Evolutionary conservation across 2,329 filamentous ascomycete genomes (phyloP).

Genomic region (Paramyrothecium sp.): DNA sequence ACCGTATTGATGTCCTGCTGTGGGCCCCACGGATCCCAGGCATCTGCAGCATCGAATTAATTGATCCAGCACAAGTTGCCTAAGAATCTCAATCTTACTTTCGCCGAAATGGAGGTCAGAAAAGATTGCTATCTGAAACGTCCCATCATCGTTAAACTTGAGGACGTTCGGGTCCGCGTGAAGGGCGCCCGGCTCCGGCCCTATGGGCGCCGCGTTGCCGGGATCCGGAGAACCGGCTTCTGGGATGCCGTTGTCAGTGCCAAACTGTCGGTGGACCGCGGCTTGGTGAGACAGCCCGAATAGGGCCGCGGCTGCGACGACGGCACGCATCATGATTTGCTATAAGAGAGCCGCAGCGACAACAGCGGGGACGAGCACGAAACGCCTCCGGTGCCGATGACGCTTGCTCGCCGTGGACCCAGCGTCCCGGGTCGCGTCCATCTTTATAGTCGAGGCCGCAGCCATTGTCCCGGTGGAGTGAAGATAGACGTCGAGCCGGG

Average conservation of each 20-base stretch:
- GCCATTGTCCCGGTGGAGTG: too few relatives aligned
- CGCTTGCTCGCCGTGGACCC: too few relatives aligned
- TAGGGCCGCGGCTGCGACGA: neutral
- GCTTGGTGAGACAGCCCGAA: neutral
- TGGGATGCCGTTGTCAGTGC: neutral
- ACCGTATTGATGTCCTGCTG: slow-evolving; percentile 33
- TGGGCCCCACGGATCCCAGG: slow-evolving; percentile 32
- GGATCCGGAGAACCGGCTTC: neutral
- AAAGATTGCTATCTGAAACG: slow-evolving; percentile 13
- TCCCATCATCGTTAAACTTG: slow-evolving; percentile 7
- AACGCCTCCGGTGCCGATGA: neutral
- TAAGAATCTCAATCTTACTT: slow-evolving; percentile 5
- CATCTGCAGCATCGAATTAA: slow-evolving; percentile 4
- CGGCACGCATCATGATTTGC: neutral
- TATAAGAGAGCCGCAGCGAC: neutral
- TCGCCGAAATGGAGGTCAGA: slow-evolving; percentile 17
- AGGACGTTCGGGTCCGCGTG: neutral
- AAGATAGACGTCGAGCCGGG: too few relatives aligned
- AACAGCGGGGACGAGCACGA: neutral
- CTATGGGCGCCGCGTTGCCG: neutral
- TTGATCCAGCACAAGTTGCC: neutral
- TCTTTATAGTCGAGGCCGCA: too few relatives aligned
- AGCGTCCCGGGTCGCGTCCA: too few relatives aligned
- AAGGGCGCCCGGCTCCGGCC: neutral
- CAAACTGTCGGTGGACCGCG: neutral